phyloP scores from a whole-genome alignment of 2,329 filamentous ascomycete genomes.

The Neofusicoccum parvum region DNA sequence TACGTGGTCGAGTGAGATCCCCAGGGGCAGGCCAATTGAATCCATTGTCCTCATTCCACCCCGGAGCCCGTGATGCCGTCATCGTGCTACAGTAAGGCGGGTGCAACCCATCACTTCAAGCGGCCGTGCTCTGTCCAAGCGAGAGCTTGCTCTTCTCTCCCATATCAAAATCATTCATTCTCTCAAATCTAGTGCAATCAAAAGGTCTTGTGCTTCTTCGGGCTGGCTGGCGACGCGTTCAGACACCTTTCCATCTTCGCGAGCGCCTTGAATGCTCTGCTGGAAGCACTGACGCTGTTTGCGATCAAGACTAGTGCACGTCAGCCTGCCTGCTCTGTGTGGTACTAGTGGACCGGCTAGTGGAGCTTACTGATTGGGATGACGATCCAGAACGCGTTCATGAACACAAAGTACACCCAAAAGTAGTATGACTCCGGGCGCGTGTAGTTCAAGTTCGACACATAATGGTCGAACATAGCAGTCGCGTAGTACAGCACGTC shows the following conservation, averaged over 20 bases:
- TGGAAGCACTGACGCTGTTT: slow-evolving; percentile 36
- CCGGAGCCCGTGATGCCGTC: neutral
- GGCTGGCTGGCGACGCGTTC: slow-evolving; percentile 27
- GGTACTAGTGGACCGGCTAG: neutral
- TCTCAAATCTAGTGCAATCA: neutral
- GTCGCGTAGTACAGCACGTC: slow-evolving; percentile 67
- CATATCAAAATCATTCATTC: neutral
- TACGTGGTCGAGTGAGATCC: neutral
- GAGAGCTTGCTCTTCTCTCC: neutral
- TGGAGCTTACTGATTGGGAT: slow-evolving; percentile 57
- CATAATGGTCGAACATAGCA: slow-evolving; percentile 61
- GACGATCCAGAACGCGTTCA: slow-evolving; percentile 69
- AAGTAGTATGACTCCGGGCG: slow-evolving; percentile 66
- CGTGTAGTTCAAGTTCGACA: slow-evolving; percentile 57
- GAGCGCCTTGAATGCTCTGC: slow-evolving; percentile 38
- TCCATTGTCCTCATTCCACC: neutral
- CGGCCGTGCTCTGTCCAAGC: neutral
- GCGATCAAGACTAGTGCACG: slow-evolving; percentile 32
- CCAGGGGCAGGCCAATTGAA: neutral
- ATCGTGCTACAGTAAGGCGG: slow-evolving; percentile 1
- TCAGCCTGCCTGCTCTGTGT: slow-evolving; percentile 11
- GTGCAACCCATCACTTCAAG: neutral
- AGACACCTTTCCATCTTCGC: slow-evolving; percentile 38
- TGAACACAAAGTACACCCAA: slow-evolving; percentile 67
- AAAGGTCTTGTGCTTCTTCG: slow-evolving; percentile 32